Percentiles rank a stretch among this genome's conserved stretches.
These are phyloP conservation scores for Lithocarpus polystachyus DNA, from an alignment of 306 rosid species.

Conservation along the genomic window DNA sequence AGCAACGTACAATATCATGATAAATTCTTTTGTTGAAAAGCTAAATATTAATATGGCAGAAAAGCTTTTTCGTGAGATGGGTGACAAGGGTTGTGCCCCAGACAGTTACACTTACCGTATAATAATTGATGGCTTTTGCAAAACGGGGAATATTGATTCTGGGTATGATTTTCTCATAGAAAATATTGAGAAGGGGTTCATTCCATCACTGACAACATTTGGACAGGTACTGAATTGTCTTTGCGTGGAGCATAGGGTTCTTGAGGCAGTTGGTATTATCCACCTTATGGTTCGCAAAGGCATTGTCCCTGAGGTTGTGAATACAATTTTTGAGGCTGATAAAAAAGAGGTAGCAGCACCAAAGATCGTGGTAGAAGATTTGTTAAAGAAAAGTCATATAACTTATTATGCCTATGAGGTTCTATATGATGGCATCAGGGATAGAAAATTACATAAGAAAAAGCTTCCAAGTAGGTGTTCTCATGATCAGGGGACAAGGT, in stretches of 20 bases:
- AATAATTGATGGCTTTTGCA: slow-evolving; percentile 83
- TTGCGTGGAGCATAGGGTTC: slow-evolving; percentile 56
- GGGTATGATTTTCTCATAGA: slow-evolving; percentile 62
- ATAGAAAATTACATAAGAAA: slow-evolving; percentile 53
- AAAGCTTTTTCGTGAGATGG: slow-evolving; percentile 64
- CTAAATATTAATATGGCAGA: slow-evolving; percentile 53
- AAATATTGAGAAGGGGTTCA: slow-evolving; percentile 53
- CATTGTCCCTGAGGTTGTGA: slow-evolving; percentile 71
- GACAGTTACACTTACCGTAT: slow-evolving; percentile 73
- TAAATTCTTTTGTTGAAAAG: slow-evolving; percentile 63
- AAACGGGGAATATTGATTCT: slow-evolving; percentile 51
- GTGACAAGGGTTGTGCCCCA: slow-evolving; percentile 42
- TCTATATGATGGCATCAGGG: slow-evolving; percentile 80
- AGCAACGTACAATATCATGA: slow-evolving; percentile 66
- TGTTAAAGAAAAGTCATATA: slow-evolving; percentile 76
- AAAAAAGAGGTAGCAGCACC: slow-evolving; percentile 86
- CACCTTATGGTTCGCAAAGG: slow-evolving; percentile 72
- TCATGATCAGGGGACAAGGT: slow-evolving; percentile 18
- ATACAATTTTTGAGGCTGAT: slow-evolving; percentile 74
- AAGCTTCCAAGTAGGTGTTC: slow-evolving; percentile 24
- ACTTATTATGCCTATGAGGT: slow-evolving; percentile 76
- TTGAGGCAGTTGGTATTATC: slow-evolving; percentile 70
- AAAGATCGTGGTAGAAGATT: slow-evolving; percentile 80
- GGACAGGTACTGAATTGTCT: slow-evolving; percentile 83
- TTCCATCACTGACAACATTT: slow-evolving; percentile 66